These are phyloP conservation scores for Candida glucosophila DNA, from an alignment of 1,139 yeast species.

Conservation along the genomic window DNA sequence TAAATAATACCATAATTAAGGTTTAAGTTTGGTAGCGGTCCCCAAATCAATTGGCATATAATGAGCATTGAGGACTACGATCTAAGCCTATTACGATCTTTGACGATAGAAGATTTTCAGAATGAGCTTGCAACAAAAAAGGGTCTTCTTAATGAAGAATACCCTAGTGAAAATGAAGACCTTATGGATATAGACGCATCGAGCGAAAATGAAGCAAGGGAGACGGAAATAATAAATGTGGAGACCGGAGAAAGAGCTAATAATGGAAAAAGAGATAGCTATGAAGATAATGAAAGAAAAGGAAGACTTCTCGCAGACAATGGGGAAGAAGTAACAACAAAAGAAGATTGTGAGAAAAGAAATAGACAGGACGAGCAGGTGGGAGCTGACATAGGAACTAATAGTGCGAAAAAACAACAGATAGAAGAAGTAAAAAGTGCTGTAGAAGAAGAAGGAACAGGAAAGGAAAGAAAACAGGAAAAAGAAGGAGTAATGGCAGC, in stretches of 20 bases:
- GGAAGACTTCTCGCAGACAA: conserved; percentile 1
- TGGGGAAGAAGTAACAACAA: background rate
- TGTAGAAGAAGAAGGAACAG: conserved; percentile 4
- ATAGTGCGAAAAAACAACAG: background rate
- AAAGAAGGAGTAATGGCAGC: conserved; percentile 7
- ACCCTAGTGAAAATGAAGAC: conserved; percentile 2
- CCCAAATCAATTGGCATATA: no score
- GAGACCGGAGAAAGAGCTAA: background rate
- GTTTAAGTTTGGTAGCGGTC: no score
- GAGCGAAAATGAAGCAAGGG: conserved; percentile 1
- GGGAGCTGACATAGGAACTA: background rate
- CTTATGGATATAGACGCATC: conserved; percentile 3
- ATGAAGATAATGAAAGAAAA: background rate
- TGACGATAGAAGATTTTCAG: background rate
- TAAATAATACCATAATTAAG: no score
- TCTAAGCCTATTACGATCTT: no score
- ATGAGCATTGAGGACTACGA: no score
- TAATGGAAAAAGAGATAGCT: background rate
- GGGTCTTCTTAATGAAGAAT: conserved; percentile 1
- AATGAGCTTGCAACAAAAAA: background rate
- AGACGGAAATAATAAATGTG: background rate
- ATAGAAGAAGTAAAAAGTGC: conserved; percentile 3
- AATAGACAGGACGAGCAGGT: conserved; percentile 3
- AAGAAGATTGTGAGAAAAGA: conserved; percentile 1
- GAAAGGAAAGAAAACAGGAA: background rate